Conservation (phyloP, 495 filamentous ascomycete genomes). For the Hypoxylon intermedium region DNA sequence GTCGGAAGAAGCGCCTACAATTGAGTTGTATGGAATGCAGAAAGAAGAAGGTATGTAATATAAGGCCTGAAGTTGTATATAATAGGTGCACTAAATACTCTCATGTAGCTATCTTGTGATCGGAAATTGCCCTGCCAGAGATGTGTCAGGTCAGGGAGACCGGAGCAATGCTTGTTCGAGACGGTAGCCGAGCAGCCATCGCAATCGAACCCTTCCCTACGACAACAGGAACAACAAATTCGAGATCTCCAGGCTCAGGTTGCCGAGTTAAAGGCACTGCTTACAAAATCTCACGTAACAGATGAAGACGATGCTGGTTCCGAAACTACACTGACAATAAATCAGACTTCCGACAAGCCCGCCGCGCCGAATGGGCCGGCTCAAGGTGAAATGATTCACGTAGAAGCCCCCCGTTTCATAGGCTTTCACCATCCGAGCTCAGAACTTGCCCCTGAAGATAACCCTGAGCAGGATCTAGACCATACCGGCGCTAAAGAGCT, state of each 20-base stretch:
- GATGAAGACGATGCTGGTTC: neutral
- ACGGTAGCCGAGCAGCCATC: conserved; percentile 6
- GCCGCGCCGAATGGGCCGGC: neutral
- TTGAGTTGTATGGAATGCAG: conserved; percentile 40
- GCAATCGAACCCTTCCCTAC: neutral
- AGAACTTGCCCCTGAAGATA: neutral
- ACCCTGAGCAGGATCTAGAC: neutral
- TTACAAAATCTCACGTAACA: neutral
- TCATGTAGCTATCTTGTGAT: conserved; percentile 38
- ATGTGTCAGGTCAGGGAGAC: conserved; percentile 33
- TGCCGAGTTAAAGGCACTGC: conserved; percentile 17
- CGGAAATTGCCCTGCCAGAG: conserved; percentile 36
- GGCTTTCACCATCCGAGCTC: neutral
- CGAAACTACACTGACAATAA: neutral
- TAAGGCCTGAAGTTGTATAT: neutral
- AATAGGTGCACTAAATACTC: neutral
- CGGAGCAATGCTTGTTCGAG: conserved; percentile 34
- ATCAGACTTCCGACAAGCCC: neutral
- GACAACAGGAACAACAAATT: conserved; percentile 25
- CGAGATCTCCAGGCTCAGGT: conserved; percentile 17
- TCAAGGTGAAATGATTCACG: too few relatives aligned
- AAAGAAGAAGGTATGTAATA: conserved; percentile 34
- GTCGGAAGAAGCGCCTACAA: conserved; percentile 30
- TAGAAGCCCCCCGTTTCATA: neutral
- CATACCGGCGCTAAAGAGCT: conserved; percentile 1